Percentiles rank a stretch among this genome's conserved stretches.
phyloP scores from a whole-genome alignment of 1,284 basidiomycete species.

The Ustilago lituana region DNA sequence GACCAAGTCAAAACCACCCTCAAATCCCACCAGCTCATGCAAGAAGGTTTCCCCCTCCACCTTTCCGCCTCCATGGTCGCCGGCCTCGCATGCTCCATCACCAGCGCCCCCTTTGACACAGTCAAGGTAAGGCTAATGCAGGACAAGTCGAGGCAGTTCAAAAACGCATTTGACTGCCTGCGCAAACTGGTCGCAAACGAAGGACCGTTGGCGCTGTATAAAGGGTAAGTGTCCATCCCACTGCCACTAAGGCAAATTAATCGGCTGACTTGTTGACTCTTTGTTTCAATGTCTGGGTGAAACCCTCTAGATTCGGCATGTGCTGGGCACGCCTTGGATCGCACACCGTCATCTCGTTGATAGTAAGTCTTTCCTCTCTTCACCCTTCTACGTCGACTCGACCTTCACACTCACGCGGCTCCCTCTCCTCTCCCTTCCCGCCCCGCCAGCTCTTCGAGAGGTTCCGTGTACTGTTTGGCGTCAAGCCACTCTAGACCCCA shows the following conservation, averaged over 20 bases:
- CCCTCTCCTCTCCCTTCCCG: not conserved
- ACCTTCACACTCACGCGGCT: too few species aligned
- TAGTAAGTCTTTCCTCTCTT: slow-evolving; percentile 26
- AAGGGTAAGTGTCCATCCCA: slow-evolving; percentile 55
- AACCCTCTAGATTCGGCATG: slow-evolving; percentile 57
- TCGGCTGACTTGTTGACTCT: too few species aligned
- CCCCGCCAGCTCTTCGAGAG: slow-evolving; percentile 48
- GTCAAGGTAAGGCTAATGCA: slow-evolving; percentile 59
- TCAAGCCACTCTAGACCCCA: slow-evolving; percentile 46
- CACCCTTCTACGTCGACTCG: too few species aligned
- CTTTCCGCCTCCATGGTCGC: slow-evolving; percentile 53
- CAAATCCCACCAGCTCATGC: slow-evolving; percentile 25
- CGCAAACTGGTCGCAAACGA: slow-evolving; percentile 47
- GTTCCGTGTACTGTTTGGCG: slow-evolving; percentile 51
- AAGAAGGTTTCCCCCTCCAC: slow-evolving; percentile 50
- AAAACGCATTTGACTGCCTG: slow-evolving; percentile 45
- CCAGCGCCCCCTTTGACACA: slow-evolving; percentile 52
- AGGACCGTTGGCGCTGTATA: slow-evolving; percentile 55
- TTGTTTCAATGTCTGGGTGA: too few species aligned
- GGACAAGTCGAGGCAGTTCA: slow-evolving; percentile 38
- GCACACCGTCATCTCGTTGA: slow-evolving; percentile 55
- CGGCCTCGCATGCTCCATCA: slow-evolving; percentile 48
- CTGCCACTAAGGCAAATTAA: too few species aligned
- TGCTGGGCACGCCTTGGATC: slow-evolving; percentile 57
- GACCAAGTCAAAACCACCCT: slow-evolving; percentile 50